Conservation (phyloP, 768 basidiomycete species). For the Termitomyces sp. region DNA sequence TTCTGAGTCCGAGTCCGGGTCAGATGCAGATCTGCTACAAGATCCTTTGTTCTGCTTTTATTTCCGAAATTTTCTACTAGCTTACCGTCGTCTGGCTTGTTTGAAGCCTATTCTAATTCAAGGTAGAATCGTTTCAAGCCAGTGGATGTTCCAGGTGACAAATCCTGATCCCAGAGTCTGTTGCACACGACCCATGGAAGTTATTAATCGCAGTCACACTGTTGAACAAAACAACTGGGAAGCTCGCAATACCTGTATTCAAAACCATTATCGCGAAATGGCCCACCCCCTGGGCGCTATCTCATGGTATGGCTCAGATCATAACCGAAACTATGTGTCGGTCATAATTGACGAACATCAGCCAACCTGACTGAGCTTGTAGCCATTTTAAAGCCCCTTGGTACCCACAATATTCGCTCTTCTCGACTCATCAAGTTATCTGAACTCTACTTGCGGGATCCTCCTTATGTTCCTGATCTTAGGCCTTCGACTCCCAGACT, state of each 20-base stretch:
- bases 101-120: constrained; percentile 38
- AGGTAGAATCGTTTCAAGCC: constrained; percentile 22
- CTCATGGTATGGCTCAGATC: constrained; percentile 39
- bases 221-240: constrained; percentile 68
- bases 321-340: not conserved
- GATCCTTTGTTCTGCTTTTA: constrained; percentile 28
- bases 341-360: constrained; percentile 17
- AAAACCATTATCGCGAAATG: constrained; percentile 53
- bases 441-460: constrained; percentile 44
- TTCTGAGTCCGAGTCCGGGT: not conserved
- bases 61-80: constrained; percentile 19
- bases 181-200: constrained; percentile 64
- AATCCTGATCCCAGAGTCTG: constrained; percentile 35
- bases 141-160: not conserved
- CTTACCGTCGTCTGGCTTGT: constrained; percentile 22
- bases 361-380: constrained; percentile 43
- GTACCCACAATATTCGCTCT: constrained; percentile 56
- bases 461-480: constrained; percentile 29
- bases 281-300: constrained; percentile 54
- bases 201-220: constrained; percentile 63
- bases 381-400: constrained; percentile 48
- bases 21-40: not conserved
- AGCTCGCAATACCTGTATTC: constrained; percentile 63
- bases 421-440: constrained; percentile 56
- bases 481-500: constrained; percentile 27